Evolutionary conservation across 2,329 filamentous ascomycete genomes (phyloP).

Genomic region (Apiospora kogelbergensis): DNA sequence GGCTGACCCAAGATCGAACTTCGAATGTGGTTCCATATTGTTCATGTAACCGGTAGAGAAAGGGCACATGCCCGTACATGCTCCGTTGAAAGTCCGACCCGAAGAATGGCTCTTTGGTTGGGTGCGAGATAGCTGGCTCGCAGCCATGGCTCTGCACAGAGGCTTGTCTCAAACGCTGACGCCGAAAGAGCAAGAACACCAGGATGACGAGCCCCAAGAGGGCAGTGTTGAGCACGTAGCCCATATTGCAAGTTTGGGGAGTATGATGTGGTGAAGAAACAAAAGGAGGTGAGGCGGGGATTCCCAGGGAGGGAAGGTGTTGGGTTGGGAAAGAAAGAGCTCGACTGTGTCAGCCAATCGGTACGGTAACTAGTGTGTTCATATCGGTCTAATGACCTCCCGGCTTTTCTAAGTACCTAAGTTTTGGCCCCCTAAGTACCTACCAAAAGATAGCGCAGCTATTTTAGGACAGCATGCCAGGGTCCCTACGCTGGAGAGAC

Average conservation of each 20-base stretch:
- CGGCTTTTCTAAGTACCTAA: no score
- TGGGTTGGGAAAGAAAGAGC: no score
- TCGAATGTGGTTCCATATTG: slow-evolving; percentile 11
- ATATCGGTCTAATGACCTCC: no score
- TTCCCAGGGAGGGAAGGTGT: no score
- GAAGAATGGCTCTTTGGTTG: slow-evolving; percentile 13
- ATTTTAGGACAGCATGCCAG: no score
- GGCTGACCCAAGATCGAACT: slow-evolving; percentile 5
- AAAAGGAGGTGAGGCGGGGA: no score
- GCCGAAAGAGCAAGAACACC: slow-evolving; percentile 2
- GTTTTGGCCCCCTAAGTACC: no score
- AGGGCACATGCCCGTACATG: slow-evolving; percentile 11
- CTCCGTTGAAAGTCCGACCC: slow-evolving; percentile 13
- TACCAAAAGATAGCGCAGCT: no score
- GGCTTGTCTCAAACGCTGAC: slow-evolving; percentile 3
- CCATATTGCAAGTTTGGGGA: background rate
- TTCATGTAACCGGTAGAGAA: slow-evolving; percentile 7
- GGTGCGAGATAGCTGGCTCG: slow-evolving; percentile 8
- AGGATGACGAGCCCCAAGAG: slow-evolving; percentile 10
- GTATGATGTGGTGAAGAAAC: no score
- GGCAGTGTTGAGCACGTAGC: slow-evolving; percentile 5
- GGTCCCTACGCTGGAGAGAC: no score
- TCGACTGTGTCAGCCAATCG: no score
- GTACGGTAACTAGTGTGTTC: no score
- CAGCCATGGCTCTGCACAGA: slow-evolving; percentile 8